Evolutionary conservation across 1,284 basidiomycete genomes (phyloP).

Genomic region (Volvariella volvacea): DNA sequence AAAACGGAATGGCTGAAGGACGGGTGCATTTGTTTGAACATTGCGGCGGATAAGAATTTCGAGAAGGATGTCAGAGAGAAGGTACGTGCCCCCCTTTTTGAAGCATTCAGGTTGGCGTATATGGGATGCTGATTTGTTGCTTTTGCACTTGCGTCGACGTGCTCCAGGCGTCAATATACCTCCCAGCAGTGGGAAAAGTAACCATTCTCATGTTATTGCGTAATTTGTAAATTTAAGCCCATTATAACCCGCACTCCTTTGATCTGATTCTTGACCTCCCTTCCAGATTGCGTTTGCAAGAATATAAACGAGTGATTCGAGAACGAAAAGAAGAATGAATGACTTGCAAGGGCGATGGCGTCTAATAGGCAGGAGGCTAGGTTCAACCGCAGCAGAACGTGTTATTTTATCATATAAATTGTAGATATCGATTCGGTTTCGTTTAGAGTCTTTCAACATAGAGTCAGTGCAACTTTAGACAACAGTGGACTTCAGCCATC

Average conservation of each 20-base stretch:
- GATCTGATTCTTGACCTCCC: slow-evolving; percentile 4
- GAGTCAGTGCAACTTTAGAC: too few species aligned
- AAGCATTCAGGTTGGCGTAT: too few species aligned
- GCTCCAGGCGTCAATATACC: slow-evolving; percentile 78
- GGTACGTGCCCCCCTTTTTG: slow-evolving; percentile 33
- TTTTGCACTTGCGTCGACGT: slow-evolving; percentile 5
- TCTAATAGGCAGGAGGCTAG: too few species aligned
- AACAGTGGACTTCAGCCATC: too few species aligned
- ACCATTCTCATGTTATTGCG: slow-evolving; percentile 96
- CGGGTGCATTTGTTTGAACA: slow-evolving; percentile 90
- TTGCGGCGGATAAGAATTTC: slow-evolving; percentile 96
- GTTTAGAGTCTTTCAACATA: too few species aligned
- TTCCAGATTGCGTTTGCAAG: slow-evolving; percentile 62
- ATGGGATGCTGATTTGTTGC: slow-evolving; percentile 1
- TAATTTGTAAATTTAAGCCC: slow-evolving; percentile 85
- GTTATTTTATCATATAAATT: too few species aligned
- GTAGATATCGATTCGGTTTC: too few species aligned
- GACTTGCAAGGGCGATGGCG: too few species aligned
- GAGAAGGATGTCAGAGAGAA: slow-evolving; percentile 89
- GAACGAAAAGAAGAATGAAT: too few species aligned
- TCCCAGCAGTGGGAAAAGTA: slow-evolving; percentile 93
- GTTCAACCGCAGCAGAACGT: too few species aligned
- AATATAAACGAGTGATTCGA: slow-evolving; percentile 40
- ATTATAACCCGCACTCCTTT: slow-evolving; percentile 1
- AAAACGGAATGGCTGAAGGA: slow-evolving; percentile 87